Conservation (phyloP, 1,284 basidiomycete genomes). For the Phylloboletellus chloephorus region DNA sequence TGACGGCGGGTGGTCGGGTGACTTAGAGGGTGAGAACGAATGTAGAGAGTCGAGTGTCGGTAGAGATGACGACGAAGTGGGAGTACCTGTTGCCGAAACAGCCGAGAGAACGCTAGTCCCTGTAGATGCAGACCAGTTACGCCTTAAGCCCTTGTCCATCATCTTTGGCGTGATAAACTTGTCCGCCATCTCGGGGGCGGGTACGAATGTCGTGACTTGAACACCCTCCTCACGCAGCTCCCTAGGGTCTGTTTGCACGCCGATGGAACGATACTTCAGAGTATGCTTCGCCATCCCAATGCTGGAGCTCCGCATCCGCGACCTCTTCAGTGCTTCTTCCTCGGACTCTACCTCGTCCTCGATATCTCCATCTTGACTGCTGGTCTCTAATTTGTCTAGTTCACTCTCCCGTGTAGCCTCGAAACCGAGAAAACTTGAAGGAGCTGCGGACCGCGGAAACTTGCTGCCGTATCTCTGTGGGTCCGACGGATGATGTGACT, state of each 20-base stretch:
- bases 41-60: slow-evolving; percentile 1
- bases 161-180: slow-evolving; percentile 16
- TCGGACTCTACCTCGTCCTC: slow-evolving; percentile 73
- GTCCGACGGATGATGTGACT: slow-evolving; percentile 82
- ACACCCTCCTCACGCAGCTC: slow-evolving; percentile 22
- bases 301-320: slow-evolving; percentile 21
- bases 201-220: slow-evolving; percentile 19
- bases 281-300: slow-evolving; percentile 5
- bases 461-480: slow-evolving; percentile 72
- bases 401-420: slow-evolving; percentile 42
- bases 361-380: slow-evolving; percentile 75
- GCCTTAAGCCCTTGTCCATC: slow-evolving; percentile 25
- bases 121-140: slow-evolving; percentile 35
- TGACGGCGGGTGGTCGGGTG: neutral
- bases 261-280: slow-evolving; percentile 26
- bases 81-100: slow-evolving; percentile 25
- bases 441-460: slow-evolving; percentile 49
- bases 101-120: slow-evolving; percentile 24
- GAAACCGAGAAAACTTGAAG: slow-evolving; percentile 41
- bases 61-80: slow-evolving; percentile 8
- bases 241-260: slow-evolving; percentile 28
- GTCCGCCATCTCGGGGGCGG: slow-evolving; percentile 15
- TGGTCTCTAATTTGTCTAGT: slow-evolving; percentile 54
- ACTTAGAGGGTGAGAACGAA: neutral
- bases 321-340: slow-evolving; percentile 30